A percentile compares a stretch with the other conserved stretches of the same genome.
Evolutionary conservation across 2,329 filamentous ascomycete genomes (phyloP).

Genomic region (Claviceps pusilla): DNA sequence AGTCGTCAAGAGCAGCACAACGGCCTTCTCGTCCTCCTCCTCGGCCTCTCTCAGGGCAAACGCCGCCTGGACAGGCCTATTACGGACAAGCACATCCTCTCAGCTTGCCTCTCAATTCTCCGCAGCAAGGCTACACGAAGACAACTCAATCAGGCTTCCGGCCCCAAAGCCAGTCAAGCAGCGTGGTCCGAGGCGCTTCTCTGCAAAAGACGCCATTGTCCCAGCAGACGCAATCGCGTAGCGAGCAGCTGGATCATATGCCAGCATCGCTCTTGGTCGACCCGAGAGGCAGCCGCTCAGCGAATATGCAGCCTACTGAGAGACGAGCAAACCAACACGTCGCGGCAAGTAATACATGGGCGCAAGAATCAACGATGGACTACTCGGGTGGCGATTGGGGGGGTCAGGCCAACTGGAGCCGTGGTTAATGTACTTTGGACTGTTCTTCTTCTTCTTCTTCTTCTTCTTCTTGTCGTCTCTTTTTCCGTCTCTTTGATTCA

Average conservation of each 20-base stretch:
- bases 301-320: neutral
- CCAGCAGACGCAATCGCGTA: neutral
- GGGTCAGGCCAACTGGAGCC: constrained; percentile 5
- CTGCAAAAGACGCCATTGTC: neutral
- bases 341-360: constrained; percentile 9
- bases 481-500: neutral
- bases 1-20: too few species aligned
- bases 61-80: neutral
- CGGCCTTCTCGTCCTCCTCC: too few species aligned
- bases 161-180: neutral
- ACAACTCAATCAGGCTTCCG: neutral
- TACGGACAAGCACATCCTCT: neutral
- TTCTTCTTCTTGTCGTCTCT: neutral
- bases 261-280: constrained; percentile 4
- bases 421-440: neutral
- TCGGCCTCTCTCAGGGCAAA: too few species aligned
- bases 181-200: neutral
- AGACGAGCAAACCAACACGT: neutral
- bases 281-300: neutral
- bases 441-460: neutral
- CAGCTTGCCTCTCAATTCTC: neutral
- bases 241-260: neutral
- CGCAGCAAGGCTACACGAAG: neutral
- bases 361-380: constrained; percentile 11
- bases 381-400: constrained; percentile 18